Evolutionary conservation across 2,329 filamentous ascomycete genomes (phyloP).

Genomic region (Coniochaeta ligniaria): DNA sequence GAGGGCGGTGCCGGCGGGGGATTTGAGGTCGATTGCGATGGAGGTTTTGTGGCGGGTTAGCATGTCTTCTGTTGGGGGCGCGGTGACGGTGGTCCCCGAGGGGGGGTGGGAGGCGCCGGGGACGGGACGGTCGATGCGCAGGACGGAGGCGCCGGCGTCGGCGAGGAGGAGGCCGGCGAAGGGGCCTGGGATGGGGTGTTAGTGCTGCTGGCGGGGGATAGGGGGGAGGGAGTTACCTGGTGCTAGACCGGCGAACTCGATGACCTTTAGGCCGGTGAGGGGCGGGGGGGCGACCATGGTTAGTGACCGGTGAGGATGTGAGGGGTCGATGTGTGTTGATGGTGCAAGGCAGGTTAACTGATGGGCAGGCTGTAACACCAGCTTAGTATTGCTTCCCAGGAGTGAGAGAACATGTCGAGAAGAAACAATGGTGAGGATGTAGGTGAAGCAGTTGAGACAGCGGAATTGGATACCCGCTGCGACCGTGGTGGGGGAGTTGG

Average conservation of each 20-base stretch:
- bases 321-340: background rate
- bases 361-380: background rate
- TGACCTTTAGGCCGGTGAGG: constrained; percentile 45
- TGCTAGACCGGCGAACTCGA: constrained; percentile 55
- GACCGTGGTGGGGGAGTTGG: background rate
- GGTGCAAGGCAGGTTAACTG: background rate
- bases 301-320: constrained; percentile 3
- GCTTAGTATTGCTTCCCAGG: background rate
- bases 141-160: constrained; percentile 80
- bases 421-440: background rate
- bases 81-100: constrained; percentile 20
- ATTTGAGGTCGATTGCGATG: constrained; percentile 73
- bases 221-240: constrained; percentile 37
- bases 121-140: constrained; percentile 71
- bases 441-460: background rate
- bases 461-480: constrained; percentile 2
- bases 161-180: constrained; percentile 85
- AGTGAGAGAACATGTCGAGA: background rate
- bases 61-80: constrained; percentile 55
- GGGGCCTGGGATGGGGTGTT: constrained; percentile 50
- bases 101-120: constrained; percentile 29
- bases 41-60: constrained; percentile 77
- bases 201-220: background rate
- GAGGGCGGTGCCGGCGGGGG: constrained; percentile 52
- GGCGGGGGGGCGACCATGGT: constrained; percentile 31